Evolutionary conservation across 495 filamentous ascomycete species (phyloP).

Genomic region (Poronia punctata): DNA sequence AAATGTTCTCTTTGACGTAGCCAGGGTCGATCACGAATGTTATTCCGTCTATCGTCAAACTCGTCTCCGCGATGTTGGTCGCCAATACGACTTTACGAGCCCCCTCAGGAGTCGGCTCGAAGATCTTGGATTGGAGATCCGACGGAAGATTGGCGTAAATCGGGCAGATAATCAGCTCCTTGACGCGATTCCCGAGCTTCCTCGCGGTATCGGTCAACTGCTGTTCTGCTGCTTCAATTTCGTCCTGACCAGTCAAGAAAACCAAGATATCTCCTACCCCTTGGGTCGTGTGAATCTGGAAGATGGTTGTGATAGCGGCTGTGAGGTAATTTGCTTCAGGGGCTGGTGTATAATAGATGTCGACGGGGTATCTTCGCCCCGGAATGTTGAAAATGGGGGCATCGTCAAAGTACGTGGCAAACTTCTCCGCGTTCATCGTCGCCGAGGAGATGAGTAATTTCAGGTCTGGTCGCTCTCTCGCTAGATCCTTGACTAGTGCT

Average conservation of each 20-base stretch:
- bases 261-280: constrained; percentile 84
- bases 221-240: constrained; percentile 79
- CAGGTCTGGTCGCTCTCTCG: constrained; percentile 75
- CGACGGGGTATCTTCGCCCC: constrained; percentile 81
- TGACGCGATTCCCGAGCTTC: constrained; percentile 75
- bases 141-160: constrained; percentile 87
- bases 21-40: constrained; percentile 89
- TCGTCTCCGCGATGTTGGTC: constrained; percentile 87
- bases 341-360: constrained; percentile 85
- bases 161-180: constrained; percentile 77
- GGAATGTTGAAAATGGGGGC: constrained; percentile 96
- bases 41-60: constrained; percentile 83
- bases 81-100: constrained; percentile 82
- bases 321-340: constrained; percentile 94
- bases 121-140: constrained; percentile 80
- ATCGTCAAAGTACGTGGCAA: constrained; percentile 87
- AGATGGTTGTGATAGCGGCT: constrained; percentile 86
- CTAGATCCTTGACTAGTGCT: constrained; percentile 87
- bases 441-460: constrained; percentile 92
- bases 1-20: constrained; percentile 93
- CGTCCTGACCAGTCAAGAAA: constrained; percentile 84
- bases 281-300: constrained; percentile 92
- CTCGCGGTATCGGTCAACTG: constrained; percentile 72
- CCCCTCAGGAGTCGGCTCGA: constrained; percentile 75
- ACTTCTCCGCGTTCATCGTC: constrained; percentile 92